A percentile compares a stretch with the other conserved stretches of the same genome.
phyloP scores from a whole-genome alignment of 495 filamentous ascomycete species.

The Penicillium paxilli region DNA sequence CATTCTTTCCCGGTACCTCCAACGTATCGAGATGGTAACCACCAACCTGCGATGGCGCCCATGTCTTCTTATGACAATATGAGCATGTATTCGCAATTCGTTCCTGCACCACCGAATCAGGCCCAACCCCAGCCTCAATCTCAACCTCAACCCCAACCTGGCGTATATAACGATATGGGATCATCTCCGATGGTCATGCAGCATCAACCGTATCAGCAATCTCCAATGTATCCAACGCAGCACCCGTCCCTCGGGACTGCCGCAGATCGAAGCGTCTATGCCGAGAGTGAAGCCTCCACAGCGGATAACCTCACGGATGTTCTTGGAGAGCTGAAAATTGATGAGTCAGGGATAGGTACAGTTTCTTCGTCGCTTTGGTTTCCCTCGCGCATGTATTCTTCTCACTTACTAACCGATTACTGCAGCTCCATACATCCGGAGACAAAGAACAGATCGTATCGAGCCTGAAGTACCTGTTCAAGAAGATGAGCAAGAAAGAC shows the following conservation, averaged over 20 bases:
- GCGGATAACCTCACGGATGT: slow-evolving; percentile 75
- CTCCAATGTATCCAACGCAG: slow-evolving; percentile 53
- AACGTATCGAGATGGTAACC: slow-evolving; percentile 25
- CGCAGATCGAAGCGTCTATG: slow-evolving; percentile 34
- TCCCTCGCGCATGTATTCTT: too few species aligned
- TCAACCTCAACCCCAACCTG: too few species aligned
- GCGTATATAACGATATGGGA: slow-evolving; percentile 75
- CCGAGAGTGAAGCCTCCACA: slow-evolving; percentile 63
- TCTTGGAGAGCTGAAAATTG: slow-evolving; percentile 82
- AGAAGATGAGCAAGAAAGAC: slow-evolving; percentile 70
- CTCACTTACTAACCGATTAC: slow-evolving; percentile 16
- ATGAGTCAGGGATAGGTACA: slow-evolving; percentile 86
- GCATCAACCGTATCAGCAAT: slow-evolving; percentile 46
- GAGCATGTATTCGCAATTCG: slow-evolving; percentile 37
- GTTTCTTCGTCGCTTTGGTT: too few species aligned
- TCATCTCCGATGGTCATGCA: slow-evolving; percentile 50
- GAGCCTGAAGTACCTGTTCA: slow-evolving; percentile 73
- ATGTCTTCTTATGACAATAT: slow-evolving; percentile 38
- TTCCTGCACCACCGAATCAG: slow-evolving; percentile 53
- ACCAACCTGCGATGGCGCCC: slow-evolving; percentile 24
- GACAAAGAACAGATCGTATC: slow-evolving; percentile 63
- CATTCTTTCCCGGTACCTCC: slow-evolving; percentile 33
- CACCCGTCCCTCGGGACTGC: slow-evolving; percentile 47
- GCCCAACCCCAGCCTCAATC: too few species aligned
- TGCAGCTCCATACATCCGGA: slow-evolving; percentile 85